These are phyloP conservation scores for Debaryomyces psychrophilus DNA, from an alignment of 1,139 yeast genomes.

Conservation along the genomic window DNA sequence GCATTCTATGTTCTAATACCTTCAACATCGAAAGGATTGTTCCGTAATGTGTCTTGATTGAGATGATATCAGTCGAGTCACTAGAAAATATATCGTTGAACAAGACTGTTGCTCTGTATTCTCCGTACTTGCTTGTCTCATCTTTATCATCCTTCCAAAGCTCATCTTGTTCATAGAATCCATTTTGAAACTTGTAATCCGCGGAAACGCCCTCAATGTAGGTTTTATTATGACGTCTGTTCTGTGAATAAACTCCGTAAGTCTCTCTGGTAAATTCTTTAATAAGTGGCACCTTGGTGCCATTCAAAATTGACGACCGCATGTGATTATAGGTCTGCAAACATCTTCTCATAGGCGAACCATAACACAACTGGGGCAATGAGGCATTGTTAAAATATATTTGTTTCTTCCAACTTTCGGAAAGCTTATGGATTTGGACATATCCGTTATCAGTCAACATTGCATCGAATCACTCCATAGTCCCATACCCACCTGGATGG, in stretches of 20 bases:
- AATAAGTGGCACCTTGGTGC: slow-evolving; percentile 26
- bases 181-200: slow-evolving; percentile 30
- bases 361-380: slow-evolving; percentile 32
- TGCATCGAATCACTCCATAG: slow-evolving; percentile 43
- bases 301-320: slow-evolving; percentile 26
- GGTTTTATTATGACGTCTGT: slow-evolving; percentile 33
- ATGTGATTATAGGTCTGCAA: slow-evolving; percentile 36
- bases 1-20: slow-evolving; percentile 30
- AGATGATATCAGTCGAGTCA: slow-evolving; percentile 31
- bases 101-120: slow-evolving; percentile 32
- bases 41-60: slow-evolving; percentile 41
- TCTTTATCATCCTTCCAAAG: slow-evolving; percentile 30
- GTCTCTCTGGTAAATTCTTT: slow-evolving; percentile 42
- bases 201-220: slow-evolving; percentile 29
- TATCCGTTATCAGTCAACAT: slow-evolving; percentile 33
- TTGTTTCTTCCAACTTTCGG: slow-evolving; percentile 23
- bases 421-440: slow-evolving; percentile 23
- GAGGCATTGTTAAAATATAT: slow-evolving; percentile 26
- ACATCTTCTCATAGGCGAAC: slow-evolving; percentile 41
- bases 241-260: slow-evolving; percentile 42
- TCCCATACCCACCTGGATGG: slow-evolving; percentile 33
- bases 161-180: slow-evolving; percentile 31
- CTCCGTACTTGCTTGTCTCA: slow-evolving; percentile 31
- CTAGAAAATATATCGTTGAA: slow-evolving; percentile 34
- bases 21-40: slow-evolving; percentile 33